Conservation (phyloP, 2,329 filamentous ascomycete genomes). For the Dactylonectria macrodidyma region DNA sequence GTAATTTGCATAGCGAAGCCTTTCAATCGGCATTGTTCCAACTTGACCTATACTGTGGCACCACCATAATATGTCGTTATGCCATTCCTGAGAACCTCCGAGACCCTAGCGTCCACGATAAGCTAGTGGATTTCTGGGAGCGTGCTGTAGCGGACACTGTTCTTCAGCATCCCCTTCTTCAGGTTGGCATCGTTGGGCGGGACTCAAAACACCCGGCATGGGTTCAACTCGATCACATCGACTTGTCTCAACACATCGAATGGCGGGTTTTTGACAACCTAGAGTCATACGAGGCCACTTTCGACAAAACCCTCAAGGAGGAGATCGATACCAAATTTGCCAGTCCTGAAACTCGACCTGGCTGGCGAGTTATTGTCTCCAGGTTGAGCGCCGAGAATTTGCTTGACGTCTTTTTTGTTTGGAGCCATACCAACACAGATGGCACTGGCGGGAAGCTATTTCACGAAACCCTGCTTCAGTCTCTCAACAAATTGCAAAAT, state of each 20-base stretch:
- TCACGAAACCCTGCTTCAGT: constrained; percentile 30
- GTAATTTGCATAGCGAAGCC: constrained; percentile 6
- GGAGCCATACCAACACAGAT: constrained; percentile 29
- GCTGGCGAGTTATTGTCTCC: constrained; percentile 18
- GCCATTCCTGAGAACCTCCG: constrained; percentile 13
- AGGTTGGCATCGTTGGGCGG: constrained; percentile 20
- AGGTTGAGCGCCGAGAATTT: constrained; percentile 5
- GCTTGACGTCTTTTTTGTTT: constrained; percentile 29
- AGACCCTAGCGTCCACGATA: neutral
- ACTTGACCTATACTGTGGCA: constrained; percentile 19
- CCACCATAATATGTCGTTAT: constrained; percentile 16
- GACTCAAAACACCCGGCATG: constrained; percentile 8
- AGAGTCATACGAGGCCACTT: constrained; percentile 4
- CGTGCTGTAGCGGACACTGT: constrained; percentile 22
- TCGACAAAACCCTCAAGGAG: neutral
- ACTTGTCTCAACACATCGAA: constrained; percentile 14
- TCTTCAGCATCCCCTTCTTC: constrained; percentile 28
- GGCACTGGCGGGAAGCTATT: constrained; percentile 34
- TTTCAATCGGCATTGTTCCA: constrained; percentile 21
- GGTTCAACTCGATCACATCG: constrained; percentile 12
- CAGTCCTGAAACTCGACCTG: neutral
- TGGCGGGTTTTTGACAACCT: constrained; percentile 14
- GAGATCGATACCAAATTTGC: constrained; percentile 17
- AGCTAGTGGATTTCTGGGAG: constrained; percentile 15
- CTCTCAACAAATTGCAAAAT: constrained; percentile 15